These are phyloP conservation scores for Aquilaria yunnanensis DNA, from an alignment of 345 rosid genomes.

Conservation along the genomic window DNA sequence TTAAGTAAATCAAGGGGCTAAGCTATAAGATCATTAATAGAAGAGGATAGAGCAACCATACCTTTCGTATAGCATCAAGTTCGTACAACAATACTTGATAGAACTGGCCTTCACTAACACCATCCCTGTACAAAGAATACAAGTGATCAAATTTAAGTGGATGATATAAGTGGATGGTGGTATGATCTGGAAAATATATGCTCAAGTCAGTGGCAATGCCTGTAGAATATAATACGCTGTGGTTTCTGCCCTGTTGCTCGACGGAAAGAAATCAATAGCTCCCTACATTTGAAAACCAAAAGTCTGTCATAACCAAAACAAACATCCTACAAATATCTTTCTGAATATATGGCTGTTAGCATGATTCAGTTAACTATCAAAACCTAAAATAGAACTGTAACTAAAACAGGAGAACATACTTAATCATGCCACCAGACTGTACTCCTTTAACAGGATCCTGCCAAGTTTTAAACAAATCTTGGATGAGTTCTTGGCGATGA, in stretches of 20 bases:
- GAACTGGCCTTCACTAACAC: constrained; percentile 97
- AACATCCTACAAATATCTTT: too few relatives aligned
- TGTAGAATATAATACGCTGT: constrained; percentile 88
- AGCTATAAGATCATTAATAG: background rate
- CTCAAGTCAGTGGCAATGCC: constrained; percentile 28
- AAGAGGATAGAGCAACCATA: constrained; percentile 13
- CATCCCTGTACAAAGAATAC: constrained; percentile 53
- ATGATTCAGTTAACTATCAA: background rate
- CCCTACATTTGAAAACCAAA: constrained; percentile 37
- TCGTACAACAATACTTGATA: constrained; percentile 92
- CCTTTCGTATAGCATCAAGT: constrained; percentile 98
- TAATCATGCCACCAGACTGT: constrained; percentile 97
- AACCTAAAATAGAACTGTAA: background rate
- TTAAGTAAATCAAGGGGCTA: too few relatives aligned
- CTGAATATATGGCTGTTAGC: too few relatives aligned
- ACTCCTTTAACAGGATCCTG: constrained; percentile 91
- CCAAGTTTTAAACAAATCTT: constrained; percentile 90
- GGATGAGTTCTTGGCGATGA: constrained; percentile 97
- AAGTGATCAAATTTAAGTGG: background rate
- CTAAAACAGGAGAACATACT: constrained; percentile 34
- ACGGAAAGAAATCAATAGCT: constrained; percentile 89
- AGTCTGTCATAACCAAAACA: too few relatives aligned
- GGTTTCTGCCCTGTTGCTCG: constrained; percentile 96
- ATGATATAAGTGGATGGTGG: too few relatives aligned
- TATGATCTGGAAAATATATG: too few relatives aligned